A percentile compares a stretch with the other conserved stretches of the same genome.
These are phyloP conservation scores for Trichosporon sp. DNA, from an alignment of 1,284 basidiomycete genomes.

Conservation along the genomic window DNA sequence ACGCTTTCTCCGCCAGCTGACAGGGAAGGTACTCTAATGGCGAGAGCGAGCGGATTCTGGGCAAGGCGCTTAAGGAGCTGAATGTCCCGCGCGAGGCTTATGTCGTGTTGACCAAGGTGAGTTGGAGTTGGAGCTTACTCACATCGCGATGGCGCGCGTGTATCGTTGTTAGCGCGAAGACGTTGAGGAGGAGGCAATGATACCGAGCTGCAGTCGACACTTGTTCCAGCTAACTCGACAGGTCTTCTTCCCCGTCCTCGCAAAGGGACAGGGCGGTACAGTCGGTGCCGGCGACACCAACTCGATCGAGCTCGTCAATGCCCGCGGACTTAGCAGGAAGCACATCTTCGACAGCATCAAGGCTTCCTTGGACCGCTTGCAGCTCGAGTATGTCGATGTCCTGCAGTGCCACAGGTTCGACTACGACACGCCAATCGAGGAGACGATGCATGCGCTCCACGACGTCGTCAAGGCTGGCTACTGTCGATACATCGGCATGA, in stretches of 20 bases:
- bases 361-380: constrained; percentile 58
- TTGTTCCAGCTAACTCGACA: constrained; percentile 12
- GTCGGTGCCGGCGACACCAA: constrained; percentile 3
- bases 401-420: constrained; percentile 57
- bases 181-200: too few species aligned
- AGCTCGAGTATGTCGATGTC: constrained; percentile 66
- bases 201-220: too few species aligned
- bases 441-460: constrained; percentile 65
- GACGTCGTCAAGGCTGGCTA: constrained; percentile 62
- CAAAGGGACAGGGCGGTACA: neutral
- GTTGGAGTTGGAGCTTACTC: too few species aligned
- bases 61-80: constrained; percentile 69
- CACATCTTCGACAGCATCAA: constrained; percentile 65
- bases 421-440: constrained; percentile 55
- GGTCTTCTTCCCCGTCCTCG: constrained; percentile 22
- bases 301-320: constrained; percentile 44
- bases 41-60: constrained; percentile 60
- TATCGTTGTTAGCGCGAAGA: neutral
- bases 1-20: neutral
- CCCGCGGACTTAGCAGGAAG: constrained; percentile 51
- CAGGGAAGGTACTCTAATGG: constrained; percentile 53
- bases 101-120: constrained; percentile 71
- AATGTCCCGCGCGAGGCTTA: constrained; percentile 67
- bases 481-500: constrained; percentile 65
- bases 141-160: neutral